Evolutionary conservation across 441 rosid genomes (phyloP).

Genomic region (Euphorbia schlechtendalii): DNA sequence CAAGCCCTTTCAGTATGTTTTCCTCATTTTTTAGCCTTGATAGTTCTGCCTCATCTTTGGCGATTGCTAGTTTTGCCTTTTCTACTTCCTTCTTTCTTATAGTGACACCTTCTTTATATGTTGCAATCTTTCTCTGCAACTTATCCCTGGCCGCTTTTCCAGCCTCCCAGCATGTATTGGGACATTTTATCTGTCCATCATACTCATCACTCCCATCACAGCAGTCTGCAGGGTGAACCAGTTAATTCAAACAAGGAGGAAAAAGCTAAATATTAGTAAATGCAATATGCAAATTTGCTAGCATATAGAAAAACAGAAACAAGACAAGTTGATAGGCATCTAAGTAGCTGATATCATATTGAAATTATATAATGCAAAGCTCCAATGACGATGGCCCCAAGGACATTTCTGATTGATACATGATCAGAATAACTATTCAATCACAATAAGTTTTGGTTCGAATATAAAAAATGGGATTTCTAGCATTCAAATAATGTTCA

Average conservation of each 20-base stretch:
- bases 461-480: background rate
- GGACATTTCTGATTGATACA: background rate
- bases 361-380: background rate
- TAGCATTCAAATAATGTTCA: background rate
- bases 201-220: constrained; percentile 99
- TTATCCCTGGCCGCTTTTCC: constrained; percentile 84
- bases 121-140: constrained; percentile 61
- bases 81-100: constrained; percentile 54
- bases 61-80: constrained; percentile 47
- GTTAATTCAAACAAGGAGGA: background rate
- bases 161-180: constrained; percentile 92
- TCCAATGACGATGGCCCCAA: background rate
- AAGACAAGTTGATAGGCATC: too few relatives aligned
- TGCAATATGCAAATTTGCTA: background rate
- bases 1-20: constrained; percentile 65
- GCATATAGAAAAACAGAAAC: background rate
- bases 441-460: background rate
- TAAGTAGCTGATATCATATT: too few relatives aligned
- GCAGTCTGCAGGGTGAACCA: constrained; percentile 47
- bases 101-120: constrained; percentile 57
- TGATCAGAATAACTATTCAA: background rate
- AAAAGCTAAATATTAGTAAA: background rate
- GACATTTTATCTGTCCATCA: constrained; percentile 65
- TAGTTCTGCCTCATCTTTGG: constrained; percentile 71
- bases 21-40: constrained; percentile 61